phyloP scores from a whole-genome alignment of 1,284 basidiomycete species.

The Ganoderma sinense region DNA sequence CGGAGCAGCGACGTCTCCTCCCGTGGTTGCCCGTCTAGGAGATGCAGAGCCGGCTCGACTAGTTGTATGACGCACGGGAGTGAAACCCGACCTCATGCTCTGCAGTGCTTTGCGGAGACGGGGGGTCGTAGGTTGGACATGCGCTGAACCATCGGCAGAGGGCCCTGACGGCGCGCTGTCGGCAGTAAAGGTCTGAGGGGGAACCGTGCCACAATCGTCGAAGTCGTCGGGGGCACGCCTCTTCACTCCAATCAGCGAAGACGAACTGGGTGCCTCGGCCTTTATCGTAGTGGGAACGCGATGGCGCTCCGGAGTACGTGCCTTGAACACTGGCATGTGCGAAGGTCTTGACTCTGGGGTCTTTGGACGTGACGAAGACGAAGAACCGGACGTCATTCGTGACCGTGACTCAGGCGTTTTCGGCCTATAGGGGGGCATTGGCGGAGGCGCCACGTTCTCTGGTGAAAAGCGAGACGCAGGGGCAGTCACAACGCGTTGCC shows the following conservation, averaged over 20 bases:
- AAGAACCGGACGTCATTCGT: conserved; percentile 52
- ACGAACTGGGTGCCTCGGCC: conserved; percentile 30
- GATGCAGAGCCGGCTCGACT: conserved; percentile 43
- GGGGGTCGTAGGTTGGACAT: conserved; percentile 56
- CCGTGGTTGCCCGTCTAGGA: conserved; percentile 37
- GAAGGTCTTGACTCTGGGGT: conserved; percentile 57
- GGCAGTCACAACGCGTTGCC: conserved; percentile 27
- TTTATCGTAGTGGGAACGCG: conserved; percentile 27
- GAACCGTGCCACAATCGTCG: conserved; percentile 59
- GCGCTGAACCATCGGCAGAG: conserved; percentile 48
- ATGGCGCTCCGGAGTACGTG: conserved; percentile 52
- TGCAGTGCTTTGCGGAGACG: conserved; percentile 63
- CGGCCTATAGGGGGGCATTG: conserved; percentile 34
- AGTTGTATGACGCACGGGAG: conserved; percentile 64
- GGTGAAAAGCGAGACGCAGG: conserved; percentile 11
- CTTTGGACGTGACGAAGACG: conserved; percentile 53
- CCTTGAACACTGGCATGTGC: conserved; percentile 56
- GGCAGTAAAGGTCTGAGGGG: conserved; percentile 66
- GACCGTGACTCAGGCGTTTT: conserved; percentile 40
- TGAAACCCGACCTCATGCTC: conserved; percentile 71
- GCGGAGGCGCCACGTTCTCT: conserved; percentile 20
- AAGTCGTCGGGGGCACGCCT: conserved; percentile 78
- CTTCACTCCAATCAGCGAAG: conserved; percentile 61
- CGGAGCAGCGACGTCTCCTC: conserved; percentile 18
- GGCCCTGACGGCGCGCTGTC: conserved; percentile 53